A percentile compares a stretch with the other conserved stretches of the same genome.
These are phyloP conservation scores for Sphaerulina vaccinii DNA, from an alignment of 2,329 filamentous ascomycete genomes.

Conservation along the genomic window DNA sequence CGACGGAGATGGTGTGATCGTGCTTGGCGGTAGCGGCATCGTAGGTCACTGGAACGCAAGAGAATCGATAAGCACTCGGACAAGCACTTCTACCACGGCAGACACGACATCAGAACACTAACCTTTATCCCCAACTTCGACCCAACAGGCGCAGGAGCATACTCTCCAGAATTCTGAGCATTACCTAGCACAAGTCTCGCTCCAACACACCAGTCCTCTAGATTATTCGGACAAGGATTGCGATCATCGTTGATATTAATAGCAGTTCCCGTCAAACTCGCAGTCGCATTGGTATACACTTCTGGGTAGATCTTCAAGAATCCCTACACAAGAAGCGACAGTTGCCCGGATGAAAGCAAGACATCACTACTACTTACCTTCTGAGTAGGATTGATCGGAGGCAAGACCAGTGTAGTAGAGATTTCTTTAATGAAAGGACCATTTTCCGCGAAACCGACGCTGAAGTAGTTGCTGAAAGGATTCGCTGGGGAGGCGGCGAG, in stretches of 20 bases:
- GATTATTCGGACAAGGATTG: not conserved
- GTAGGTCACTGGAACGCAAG: not conserved
- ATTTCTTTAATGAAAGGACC: not conserved
- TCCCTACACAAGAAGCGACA: no score
- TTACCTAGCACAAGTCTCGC: conserved; percentile 1
- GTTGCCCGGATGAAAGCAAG: no score
- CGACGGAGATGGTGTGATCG: not conserved
- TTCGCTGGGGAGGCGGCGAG: not conserved
- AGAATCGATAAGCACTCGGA: not conserved
- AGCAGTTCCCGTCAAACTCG: conserved; percentile 1
- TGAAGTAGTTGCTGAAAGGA: not conserved
- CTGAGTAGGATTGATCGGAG: not conserved
- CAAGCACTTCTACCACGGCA: no score
- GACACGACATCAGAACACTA: no score
- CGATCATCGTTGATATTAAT: conserved; percentile 1
- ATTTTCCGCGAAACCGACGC: not conserved
- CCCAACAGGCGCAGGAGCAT: not conserved
- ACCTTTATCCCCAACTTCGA: not conserved
- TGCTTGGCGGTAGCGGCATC: conserved; percentile 2
- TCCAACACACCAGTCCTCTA: not conserved
- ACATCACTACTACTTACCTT: no score
- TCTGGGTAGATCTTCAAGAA: not conserved
- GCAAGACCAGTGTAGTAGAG: not conserved
- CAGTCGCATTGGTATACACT: not conserved
- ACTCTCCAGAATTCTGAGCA: not conserved